Evolutionary conservation across 768 basidiomycete genomes (phyloP).

Genomic region (Mycena chlorophos): DNA sequence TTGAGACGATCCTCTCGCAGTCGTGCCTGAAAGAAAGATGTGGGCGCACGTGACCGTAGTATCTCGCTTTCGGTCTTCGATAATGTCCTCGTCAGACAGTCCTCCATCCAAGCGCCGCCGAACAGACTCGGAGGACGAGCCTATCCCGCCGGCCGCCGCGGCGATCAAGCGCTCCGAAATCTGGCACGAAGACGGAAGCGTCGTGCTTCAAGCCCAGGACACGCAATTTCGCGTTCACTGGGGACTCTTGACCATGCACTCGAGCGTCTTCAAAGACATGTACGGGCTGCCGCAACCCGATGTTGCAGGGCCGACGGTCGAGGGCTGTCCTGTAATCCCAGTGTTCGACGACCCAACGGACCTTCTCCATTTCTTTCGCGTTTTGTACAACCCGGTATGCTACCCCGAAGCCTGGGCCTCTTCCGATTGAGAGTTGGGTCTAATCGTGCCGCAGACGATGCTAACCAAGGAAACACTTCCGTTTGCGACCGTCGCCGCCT

Average conservation of each 20-base stretch:
- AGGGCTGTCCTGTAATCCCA: conserved; percentile 2
- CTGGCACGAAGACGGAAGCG: conserved; percentile 4
- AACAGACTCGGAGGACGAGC: no score
- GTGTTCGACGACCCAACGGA: neutral
- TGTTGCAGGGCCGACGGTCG: neutral
- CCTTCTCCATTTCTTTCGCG: neutral
- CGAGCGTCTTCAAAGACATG: conserved; percentile 28
- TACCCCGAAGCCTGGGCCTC: neutral
- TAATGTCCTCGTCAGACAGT: neutral
- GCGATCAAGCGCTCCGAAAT: neutral
- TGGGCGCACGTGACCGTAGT: no score
- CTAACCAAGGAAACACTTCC: neutral
- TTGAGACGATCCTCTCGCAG: no score
- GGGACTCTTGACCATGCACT: conserved; percentile 22
- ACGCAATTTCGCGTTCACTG: conserved; percentile 26
- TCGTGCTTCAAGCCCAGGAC: conserved; percentile 13
- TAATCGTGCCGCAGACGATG: neutral
- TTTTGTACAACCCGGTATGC: conserved; percentile 8
- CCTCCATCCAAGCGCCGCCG: neutral
- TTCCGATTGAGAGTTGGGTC: neutral
- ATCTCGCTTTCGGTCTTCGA: no score
- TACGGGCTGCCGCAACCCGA: conserved; percentile 19
- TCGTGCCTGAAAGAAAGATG: no score
- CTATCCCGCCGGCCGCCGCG: no score
- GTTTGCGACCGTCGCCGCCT: no score